Percentiles rank a stretch among this genome's conserved stretches.
Conservation (phyloP, 441 rosid genomes). For the Biscutella auriculata region DNA sequence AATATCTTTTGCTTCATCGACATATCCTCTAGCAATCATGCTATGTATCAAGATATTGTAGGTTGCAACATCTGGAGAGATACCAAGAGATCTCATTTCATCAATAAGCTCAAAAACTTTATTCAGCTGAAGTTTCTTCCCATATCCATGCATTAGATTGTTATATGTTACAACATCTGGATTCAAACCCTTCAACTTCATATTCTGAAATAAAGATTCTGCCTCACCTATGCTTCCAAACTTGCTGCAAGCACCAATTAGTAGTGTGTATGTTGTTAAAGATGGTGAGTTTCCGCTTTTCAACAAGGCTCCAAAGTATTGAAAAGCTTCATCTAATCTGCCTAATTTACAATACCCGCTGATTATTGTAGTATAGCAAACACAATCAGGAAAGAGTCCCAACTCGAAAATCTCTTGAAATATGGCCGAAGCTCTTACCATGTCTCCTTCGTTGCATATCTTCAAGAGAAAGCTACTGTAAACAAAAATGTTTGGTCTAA, state of each 20-base stretch:
- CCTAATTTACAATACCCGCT: conserved; percentile 28
- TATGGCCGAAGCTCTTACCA: conserved; percentile 25
- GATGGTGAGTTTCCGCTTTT: conserved; percentile 30
- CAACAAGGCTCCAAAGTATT: conserved; percentile 30
- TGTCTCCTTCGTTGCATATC: conserved; percentile 24
- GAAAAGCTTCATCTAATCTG: conserved; percentile 23
- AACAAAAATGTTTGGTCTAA: conserved; percentile 31
- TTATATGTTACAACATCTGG: conserved; percentile 35
- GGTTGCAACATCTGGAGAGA: conserved; percentile 32
- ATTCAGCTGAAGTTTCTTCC: conserved; percentile 29
- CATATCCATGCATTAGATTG: conserved; percentile 30
- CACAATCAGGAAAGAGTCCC: conserved; percentile 33
- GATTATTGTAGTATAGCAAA: conserved; percentile 30
- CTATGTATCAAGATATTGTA: conserved; percentile 37
- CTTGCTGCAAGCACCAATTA: conserved; percentile 29
- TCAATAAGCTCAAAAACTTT: conserved; percentile 32
- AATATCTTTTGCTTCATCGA: conserved; percentile 29
- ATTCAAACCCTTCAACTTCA: conserved; percentile 19
- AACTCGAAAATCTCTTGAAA: conserved; percentile 30
- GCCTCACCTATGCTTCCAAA: conserved; percentile 23
- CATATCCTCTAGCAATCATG: conserved; percentile 29
- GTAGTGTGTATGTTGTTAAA: conserved; percentile 28
- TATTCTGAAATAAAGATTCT: conserved; percentile 21
- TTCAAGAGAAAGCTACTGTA: conserved; percentile 34
- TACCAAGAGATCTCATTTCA: conserved; percentile 27